Evolutionary conservation across 2,329 filamentous ascomycete genomes (phyloP).

Genomic region (Neonectria faginata): DNA sequence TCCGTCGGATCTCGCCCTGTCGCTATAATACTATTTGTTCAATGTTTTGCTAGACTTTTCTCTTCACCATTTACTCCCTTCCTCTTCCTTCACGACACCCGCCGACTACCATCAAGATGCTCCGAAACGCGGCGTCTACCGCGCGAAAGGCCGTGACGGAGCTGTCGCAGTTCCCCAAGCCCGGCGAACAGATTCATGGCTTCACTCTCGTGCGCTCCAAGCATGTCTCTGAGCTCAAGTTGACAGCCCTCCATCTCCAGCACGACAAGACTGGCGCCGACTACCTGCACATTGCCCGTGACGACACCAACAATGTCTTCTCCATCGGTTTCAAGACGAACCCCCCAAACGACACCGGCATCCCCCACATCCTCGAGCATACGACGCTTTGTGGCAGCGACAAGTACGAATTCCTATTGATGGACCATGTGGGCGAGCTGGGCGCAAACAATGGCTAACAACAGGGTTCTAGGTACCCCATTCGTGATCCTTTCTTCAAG

Average conservation of each 20-base stretch:
- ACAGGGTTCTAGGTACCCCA: conserved; percentile 78
- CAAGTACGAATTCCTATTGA: conserved; percentile 68
- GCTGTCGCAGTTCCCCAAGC: conserved; percentile 78
- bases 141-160: conserved; percentile 77
- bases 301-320: conserved; percentile 99
- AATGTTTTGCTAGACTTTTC: conserved; percentile 38
- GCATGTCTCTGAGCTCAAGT: conserved; percentile 91
- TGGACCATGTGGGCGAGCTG: background rate
- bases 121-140: conserved; percentile 64
- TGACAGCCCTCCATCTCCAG: conserved; percentile 89
- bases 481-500: conserved; percentile 99
- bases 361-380: conserved; percentile 97
- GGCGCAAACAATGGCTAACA: conserved; percentile 43
- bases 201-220: conserved; percentile 92
- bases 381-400: conserved; percentile 95
- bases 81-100: background rate
- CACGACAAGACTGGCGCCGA: conserved; percentile 97
- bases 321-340: conserved; percentile 99
- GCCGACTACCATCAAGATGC: conserved; percentile 54
- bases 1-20: conserved; percentile 12
- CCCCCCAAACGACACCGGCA: conserved; percentile 93
- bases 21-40: conserved; percentile 31
- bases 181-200: conserved; percentile 89
- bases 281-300: conserved; percentile 92
- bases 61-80: conserved; percentile 1